Evolutionary conservation across 2,329 filamentous ascomycete genomes (phyloP), one percentile per base, ranked within the genome.

Genomic region (Orbilia brochopaga): DNA sequence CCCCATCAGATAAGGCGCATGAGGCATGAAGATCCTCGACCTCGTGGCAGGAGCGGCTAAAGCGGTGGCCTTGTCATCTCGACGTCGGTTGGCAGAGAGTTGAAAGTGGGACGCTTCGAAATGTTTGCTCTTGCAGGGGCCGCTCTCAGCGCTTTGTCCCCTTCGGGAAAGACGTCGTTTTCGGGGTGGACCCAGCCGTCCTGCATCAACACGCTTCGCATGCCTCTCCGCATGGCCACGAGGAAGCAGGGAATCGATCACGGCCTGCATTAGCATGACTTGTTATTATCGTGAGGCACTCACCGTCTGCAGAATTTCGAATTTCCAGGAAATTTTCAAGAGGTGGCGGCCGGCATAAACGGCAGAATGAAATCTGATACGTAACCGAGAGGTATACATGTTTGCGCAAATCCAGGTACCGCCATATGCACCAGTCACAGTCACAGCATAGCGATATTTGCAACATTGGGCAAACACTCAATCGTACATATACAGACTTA

Each of bases 1-100:
- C 32, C 37, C 48, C 48, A 52, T 53, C 37, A 46, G 59, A 62
- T 63, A 63, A 55, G 30, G 59, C 59, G 59, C 51, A 63, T 63
- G 44, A 48, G 19, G n/a, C 6, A 19, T 23, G n/a, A 42, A 19
- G 8, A 10, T 19, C 44, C 17, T 5, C 5, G 44, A 5, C 44
- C 44, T 48, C 44, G 44, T 48, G 44, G 44, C 44, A 48, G 44
- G 15, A 15, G 44, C 44, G 44, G 44, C 11, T 48, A 48, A 48
- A 48, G 44, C n/a, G n/a, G n/a, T 48, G n/a, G n/a, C 17, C 44
- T 48, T 19, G 44, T 48, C 44, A 48, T 48, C 44, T 48, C 44
- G 44, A 19, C 44, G 44, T 48, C 19, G 44, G 44, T 48, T 19
- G 44, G 19, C 44, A 21, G 17, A 23, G 19, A 48, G 19, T 10